These are phyloP conservation scores for Tricholoma sp. DNA, from an alignment of 768 basidiomycete species.

Conservation along the genomic window DNA sequence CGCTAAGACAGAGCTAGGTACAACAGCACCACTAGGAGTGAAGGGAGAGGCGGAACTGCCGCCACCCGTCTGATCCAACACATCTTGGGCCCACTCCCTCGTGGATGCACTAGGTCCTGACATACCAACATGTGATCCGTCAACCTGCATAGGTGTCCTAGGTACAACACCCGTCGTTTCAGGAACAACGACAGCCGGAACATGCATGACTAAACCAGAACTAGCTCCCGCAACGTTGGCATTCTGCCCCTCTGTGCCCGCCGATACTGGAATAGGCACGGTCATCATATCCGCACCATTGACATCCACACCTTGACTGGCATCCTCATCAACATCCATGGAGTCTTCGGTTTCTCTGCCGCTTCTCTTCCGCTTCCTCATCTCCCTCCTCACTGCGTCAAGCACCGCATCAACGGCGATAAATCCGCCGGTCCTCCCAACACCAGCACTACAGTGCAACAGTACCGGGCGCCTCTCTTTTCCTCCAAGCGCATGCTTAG, in stretches of 20 bases:
- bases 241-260: neutral
- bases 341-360: conserved; percentile 8
- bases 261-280: conserved; percentile 8
- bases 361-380: conserved; percentile 23
- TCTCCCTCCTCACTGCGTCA: conserved; percentile 63
- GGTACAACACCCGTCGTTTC: conserved; percentile 1
- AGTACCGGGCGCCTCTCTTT: conserved; percentile 52
- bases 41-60: neutral
- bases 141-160: conserved; percentile 21
- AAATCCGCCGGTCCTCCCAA: conserved; percentile 92
- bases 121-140: conserved; percentile 8
- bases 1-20: neutral
- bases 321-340: conserved; percentile 28
- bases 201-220: conserved; percentile 23
- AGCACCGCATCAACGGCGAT: conserved; percentile 87
- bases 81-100: conserved; percentile 43
- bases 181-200: conserved; percentile 17
- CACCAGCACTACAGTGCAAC: conserved; percentile 91
- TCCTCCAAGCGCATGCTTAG: conserved; percentile 41
- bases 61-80: conserved; percentile 25
- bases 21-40: neutral
- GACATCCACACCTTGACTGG: neutral
- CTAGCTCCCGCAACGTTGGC: neutral
- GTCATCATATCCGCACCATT: neutral
- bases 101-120: conserved; percentile 25